Evolutionary conservation across 2,329 filamentous ascomycete species (phyloP).

Genomic region (Pseudocercospora musae): DNA sequence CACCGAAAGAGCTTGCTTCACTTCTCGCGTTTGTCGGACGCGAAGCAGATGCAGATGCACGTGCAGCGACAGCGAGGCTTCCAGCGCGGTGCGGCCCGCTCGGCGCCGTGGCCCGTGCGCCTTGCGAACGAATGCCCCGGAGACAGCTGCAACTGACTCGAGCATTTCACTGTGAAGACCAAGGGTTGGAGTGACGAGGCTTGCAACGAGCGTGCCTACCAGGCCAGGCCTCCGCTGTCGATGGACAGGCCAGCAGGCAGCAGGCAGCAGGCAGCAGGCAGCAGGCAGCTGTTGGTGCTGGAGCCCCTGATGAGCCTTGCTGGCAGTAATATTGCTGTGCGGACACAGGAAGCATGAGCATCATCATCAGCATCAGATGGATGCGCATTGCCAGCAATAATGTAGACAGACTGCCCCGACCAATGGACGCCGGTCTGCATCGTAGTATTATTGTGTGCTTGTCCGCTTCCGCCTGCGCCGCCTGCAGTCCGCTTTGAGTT

Average conservation of each 20-base stretch:
- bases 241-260: too few relatives aligned
- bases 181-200: background rate
- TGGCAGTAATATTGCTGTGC: background rate
- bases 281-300: slow-evolving; percentile 1
- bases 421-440: background rate
- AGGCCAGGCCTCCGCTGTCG: background rate
- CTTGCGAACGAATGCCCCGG: background rate
- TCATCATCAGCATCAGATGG: too few relatives aligned
- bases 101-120: too few relatives aligned
- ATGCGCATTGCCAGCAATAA: too few relatives aligned
- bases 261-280: too few relatives aligned
- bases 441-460: background rate
- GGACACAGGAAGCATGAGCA: too few relatives aligned
- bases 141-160: background rate
- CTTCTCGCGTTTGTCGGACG: background rate
- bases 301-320: background rate
- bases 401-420: background rate
- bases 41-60: background rate
- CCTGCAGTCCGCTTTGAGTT: background rate
- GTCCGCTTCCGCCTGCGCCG: background rate
- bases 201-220: background rate
- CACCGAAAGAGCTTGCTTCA: background rate
- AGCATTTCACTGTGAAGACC: background rate
- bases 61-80: background rate
- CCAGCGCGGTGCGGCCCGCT: background rate